phyloP scores from a whole-genome alignment of 2,329 filamentous ascomycete species.

The Berkeleyomyces rouxiae region DNA sequence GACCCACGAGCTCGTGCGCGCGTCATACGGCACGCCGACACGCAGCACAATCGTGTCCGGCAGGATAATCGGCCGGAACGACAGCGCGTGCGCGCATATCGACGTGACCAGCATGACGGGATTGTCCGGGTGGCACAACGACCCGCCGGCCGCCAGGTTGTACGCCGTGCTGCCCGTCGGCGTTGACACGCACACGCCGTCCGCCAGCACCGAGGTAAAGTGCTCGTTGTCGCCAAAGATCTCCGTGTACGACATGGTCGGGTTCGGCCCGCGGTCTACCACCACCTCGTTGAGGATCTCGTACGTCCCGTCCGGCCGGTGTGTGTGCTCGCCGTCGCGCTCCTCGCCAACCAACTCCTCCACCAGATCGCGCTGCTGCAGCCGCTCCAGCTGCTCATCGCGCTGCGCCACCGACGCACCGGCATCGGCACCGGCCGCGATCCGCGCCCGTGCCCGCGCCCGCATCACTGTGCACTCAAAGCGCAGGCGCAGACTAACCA shows the following conservation, averaged over 20 bases:
- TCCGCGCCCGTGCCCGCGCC: conserved; percentile 31
- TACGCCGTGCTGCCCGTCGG: conserved; percentile 92
- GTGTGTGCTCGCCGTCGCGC: conserved; percentile 67
- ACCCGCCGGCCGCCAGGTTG: conserved; percentile 89
- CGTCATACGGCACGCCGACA: conserved; percentile 86
- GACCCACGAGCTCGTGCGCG: conserved; percentile 82
- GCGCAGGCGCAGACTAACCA: conserved; percentile 68
- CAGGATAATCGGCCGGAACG: conserved; percentile 89
- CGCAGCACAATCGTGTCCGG: conserved; percentile 91
- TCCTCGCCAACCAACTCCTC: conserved; percentile 83
- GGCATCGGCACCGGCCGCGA: conserved; percentile 1
- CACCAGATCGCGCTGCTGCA: conserved; percentile 49
- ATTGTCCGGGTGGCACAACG: conserved; percentile 88
- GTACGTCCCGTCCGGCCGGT: conserved; percentile 66
- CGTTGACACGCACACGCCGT: conserved; percentile 85
- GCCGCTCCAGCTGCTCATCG: conserved; percentile 24
- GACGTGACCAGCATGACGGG: conserved; percentile 88
- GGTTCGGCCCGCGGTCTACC: conserved; percentile 81
- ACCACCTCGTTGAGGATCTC: conserved; percentile 97
- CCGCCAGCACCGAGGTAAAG: conserved; percentile 83
- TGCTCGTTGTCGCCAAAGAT: conserved; percentile 91
- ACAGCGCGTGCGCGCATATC: conserved; percentile 87
- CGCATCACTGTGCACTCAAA: conserved; percentile 94
- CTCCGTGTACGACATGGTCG: conserved; percentile 84
- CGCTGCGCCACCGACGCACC: conserved; percentile 15